Evolutionary conservation across 2,329 filamentous ascomycete genomes (phyloP), one percentile per base, ranked within the genome.

Genomic region (Pyricularia pennisetigena): DNA sequence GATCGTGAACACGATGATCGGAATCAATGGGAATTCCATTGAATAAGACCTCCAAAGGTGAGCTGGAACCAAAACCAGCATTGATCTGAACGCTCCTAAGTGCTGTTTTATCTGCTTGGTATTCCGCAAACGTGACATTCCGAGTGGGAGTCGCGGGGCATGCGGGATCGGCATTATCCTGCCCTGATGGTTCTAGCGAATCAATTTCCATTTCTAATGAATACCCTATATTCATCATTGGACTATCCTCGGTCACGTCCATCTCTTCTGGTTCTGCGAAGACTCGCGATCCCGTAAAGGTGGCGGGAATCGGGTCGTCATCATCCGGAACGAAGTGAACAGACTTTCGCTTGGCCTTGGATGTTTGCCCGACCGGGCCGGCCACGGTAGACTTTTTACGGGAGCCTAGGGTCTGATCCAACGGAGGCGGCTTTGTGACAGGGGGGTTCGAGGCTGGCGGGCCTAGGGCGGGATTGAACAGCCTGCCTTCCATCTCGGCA

Each of bases 261-360:
- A 62, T 62, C 24, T 16, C 14, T 16, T 62, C 59, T 62, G 59
- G 59, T 28, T 62, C 59, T 62, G 59, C 12, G 24, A 28, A 62
- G 59, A 62, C 14, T 4, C 14, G 59, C 12, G 26, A 28, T 26
- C 59, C 26, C 4, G 59, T 62, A 28, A 62, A 28, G 24, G 59
- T 62, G 24, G 14, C 24, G 4, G 57, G 57, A n/a, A 7, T 14
- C n/a, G 23, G 57, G 57, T 12, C 20, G 26, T 61, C 8, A n/a
- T 26, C 57, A 7, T 24, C 24, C 7, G 23, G 57, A 26, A 8
- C 72, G 71, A 80, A 81, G 57, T 76, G 76, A 62, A 81, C 79
- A 35, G 77, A 76, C 68, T 80, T 81, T 54, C 74, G 77, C 64
- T 73, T 62, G 26, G 59, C 3, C 24, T 16, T 62, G 59, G 10